Percentiles rank a stretch among this genome's conserved stretches.
These are phyloP conservation scores for Arxiozyma bovina DNA, from an alignment of 1,139 yeast species.

Conservation along the genomic window DNA sequence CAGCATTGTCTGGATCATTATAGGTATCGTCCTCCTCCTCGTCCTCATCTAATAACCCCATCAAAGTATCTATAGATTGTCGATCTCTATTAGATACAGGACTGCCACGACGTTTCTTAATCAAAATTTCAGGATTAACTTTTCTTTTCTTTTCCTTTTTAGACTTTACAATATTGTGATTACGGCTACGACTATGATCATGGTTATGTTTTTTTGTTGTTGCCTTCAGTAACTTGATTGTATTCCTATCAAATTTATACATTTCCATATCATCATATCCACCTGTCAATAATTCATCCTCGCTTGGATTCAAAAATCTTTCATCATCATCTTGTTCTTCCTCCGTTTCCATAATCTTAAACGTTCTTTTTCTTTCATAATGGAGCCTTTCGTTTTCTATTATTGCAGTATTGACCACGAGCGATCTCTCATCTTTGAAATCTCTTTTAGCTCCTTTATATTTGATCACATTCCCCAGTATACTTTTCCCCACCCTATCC, in stretches of 20 bases:
- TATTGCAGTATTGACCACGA: slow-evolving; percentile 55
- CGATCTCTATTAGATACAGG: slow-evolving; percentile 3
- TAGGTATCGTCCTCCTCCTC: too few relatives aligned
- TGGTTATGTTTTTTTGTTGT: not conserved
- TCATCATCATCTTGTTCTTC: not conserved
- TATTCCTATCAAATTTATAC: slow-evolving; percentile 18
- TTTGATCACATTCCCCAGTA: slow-evolving; percentile 72
- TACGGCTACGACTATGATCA: not conserved
- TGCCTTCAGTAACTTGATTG: slow-evolving; percentile 6
- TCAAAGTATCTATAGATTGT: slow-evolving; percentile 26
- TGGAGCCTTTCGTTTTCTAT: slow-evolving; percentile 29
- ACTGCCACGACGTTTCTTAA: not conserved
- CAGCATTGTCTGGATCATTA: slow-evolving; percentile 9
- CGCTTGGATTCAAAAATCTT: slow-evolving; percentile 19
- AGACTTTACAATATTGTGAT: not conserved
- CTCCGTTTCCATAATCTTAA: slow-evolving; percentile 17
- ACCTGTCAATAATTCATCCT: slow-evolving; percentile 16
- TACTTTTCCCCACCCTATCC: slow-evolving; percentile 61
- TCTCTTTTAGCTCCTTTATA: slow-evolving; percentile 70
- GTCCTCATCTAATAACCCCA: slow-evolving; percentile 30
- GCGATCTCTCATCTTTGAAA: slow-evolving; percentile 65
- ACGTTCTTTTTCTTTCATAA: slow-evolving; percentile 19
- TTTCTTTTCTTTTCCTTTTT: slow-evolving; percentile 4
- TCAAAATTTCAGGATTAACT: not conserved
- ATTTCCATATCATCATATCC: slow-evolving; percentile 19